These are phyloP conservation scores for Flueggea neowawraea DNA, from an alignment of 441 rosid species.

Conservation along the genomic window DNA sequence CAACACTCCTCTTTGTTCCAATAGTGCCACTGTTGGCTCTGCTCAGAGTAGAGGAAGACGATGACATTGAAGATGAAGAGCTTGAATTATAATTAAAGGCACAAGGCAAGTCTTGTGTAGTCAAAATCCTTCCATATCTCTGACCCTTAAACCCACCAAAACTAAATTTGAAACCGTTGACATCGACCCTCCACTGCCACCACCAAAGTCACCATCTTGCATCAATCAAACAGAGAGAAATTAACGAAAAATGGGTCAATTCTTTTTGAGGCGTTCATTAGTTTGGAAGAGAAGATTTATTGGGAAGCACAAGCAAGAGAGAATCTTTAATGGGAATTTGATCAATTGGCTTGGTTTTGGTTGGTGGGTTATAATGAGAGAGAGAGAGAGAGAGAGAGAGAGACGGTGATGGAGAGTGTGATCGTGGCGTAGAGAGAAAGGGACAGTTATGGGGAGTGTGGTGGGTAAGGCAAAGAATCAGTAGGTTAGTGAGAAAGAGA, in stretches of 20 bases:
- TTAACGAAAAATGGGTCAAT: neutral
- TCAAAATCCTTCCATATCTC: constrained; percentile 42
- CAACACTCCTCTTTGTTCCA: constrained; percentile 66
- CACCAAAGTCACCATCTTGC: constrained; percentile 14
- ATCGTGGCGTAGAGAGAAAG: no score
- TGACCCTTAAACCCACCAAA: constrained; percentile 41
- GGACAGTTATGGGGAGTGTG: no score
- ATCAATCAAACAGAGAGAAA: constrained; percentile 1
- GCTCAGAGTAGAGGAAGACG: constrained; percentile 55
- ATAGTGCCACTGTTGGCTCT: constrained; percentile 40
- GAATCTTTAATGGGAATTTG: no score
- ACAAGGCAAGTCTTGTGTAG: constrained; percentile 55
- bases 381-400: no score
- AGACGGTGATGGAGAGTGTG: no score
- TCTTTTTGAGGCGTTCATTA: neutral
- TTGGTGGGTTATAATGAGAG: no score
- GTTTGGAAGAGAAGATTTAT: neutral
- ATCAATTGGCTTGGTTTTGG: no score
- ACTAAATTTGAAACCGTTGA: constrained; percentile 65
- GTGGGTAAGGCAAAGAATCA: no score
- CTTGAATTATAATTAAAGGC: constrained; percentile 10
- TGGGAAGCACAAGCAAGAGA: neutral
- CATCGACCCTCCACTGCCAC: constrained; percentile 29
- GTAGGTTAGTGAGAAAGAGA: no score
- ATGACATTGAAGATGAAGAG: constrained; percentile 31